Evolutionary conservation across 2,329 filamentous ascomycete genomes (phyloP), one percentile per base, ranked within the genome.

Genomic region (Sporothrix pseudoabietina): DNA sequence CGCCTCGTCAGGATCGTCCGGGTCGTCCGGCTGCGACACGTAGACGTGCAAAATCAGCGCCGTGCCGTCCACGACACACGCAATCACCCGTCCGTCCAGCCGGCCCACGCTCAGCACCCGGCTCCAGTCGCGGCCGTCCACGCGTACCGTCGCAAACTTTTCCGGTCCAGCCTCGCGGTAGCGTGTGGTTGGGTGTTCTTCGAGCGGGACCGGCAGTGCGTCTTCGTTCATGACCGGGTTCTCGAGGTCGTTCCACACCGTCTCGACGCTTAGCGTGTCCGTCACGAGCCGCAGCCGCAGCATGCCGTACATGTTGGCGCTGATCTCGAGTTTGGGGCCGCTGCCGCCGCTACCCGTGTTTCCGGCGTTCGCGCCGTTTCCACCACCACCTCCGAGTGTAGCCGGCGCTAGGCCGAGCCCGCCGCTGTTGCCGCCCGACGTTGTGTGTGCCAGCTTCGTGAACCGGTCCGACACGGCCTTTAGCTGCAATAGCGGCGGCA

Each of bases 401-500:
- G 16, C 30, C 9, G 66, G 57, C 65, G 72, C 54, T 41, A 70
- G 22, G 19, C 71, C 63, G 30, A 74, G n/a, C 78, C 79, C 8
- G 79, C 72, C 14, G 71, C 72, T 30, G 74, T 75, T 71, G 47
- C 47, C 69, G 10, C 77, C 80, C 3, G 79, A 77, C n/a, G 80
- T 84, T 30, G 85, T 83, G 68, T 88, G 82, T 3, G 93, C 93
- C 2, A 98, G 88, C 79, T 93, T 95, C 57, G 94, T 98, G 82
- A 98, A 98, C 71, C 96, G 91, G 81, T 99, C 96, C 4, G 94
- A 97, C 75, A 99, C 96, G 76, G 91, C 92, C 80, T 98, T 98
- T 74, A 99, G 86, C 79, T 98, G 94, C 57, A 94, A 85, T 4
- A 99, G 84, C 5, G 93, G 91, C 0, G 96, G 96, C 3, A 99